Conservation (phyloP, 2,329 filamentous ascomycete species). For the Neospermospora avenae region DNA sequence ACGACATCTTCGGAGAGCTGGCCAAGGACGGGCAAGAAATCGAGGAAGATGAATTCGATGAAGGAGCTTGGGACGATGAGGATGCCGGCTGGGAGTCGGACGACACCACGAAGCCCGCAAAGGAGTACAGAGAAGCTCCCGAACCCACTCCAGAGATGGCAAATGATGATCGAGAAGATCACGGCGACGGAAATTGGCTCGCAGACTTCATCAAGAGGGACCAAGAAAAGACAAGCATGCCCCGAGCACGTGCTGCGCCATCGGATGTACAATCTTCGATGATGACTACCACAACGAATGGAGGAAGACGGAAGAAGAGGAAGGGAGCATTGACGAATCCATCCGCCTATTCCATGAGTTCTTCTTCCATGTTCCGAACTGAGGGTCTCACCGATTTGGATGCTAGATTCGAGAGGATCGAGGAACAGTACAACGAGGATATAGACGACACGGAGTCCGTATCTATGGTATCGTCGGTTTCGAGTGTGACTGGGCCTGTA, state of each 20-base stretch:
- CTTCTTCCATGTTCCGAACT: conserved; percentile 80
- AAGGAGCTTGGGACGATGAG: conserved; percentile 53
- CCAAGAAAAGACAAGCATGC: conserved; percentile 48
- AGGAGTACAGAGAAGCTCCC: conserved; percentile 47
- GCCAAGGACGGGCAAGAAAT: conserved; percentile 69
- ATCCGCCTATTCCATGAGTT: conserved; percentile 88
- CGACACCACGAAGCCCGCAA: conserved; percentile 73
- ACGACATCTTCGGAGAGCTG: conserved; percentile 76
- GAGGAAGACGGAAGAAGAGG: conserved; percentile 85
- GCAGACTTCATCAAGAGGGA: conserved; percentile 94
- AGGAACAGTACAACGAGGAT: conserved; percentile 72
- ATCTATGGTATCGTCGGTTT: conserved; percentile 63
- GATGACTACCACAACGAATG: conserved; percentile 73
- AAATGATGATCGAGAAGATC: conserved; percentile 55
- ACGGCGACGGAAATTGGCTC: conserved; percentile 78
- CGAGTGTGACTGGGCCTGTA: conserved; percentile 64
- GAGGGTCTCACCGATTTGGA: conserved; percentile 84
- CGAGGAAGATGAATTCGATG: conserved; percentile 77
- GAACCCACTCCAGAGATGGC: conserved; percentile 42
- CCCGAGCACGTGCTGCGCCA: conserved; percentile 34
- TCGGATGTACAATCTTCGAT: conserved; percentile 68
- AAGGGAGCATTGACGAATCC: conserved; percentile 89
- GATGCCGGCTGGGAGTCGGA: conserved; percentile 95
- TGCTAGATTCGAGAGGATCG: conserved; percentile 85
- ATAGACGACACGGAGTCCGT: conserved; percentile 59